Evolutionary conservation across 2,329 filamentous ascomycete genomes (phyloP).

Genomic region (Xylariaceae sp.): DNA sequence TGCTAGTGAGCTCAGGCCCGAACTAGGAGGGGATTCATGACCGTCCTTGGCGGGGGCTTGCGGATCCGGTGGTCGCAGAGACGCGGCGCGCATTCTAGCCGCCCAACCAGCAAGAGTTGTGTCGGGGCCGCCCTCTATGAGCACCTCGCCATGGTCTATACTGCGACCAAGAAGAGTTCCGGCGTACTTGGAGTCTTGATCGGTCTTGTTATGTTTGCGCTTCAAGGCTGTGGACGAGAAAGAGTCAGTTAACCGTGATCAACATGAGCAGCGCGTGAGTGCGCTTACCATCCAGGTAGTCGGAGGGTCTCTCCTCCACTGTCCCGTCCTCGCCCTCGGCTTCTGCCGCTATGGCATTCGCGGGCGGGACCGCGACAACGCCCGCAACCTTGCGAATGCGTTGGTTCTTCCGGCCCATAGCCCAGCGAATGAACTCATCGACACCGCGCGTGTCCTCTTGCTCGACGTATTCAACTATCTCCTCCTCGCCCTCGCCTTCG

Average conservation of each 20-base stretch:
- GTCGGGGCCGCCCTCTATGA: conserved; percentile 71
- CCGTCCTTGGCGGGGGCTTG: conserved; percentile 22
- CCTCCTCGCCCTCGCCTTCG: conserved; percentile 1
- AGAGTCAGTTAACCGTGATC: neutral
- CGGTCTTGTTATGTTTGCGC: conserved; percentile 86
- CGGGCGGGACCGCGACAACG: conserved; percentile 49
- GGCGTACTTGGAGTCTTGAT: conserved; percentile 78
- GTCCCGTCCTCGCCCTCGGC: conserved; percentile 45
- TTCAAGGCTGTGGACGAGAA: conserved; percentile 58
- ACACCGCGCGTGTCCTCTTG: conserved; percentile 67
- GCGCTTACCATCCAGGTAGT: conserved; percentile 61
- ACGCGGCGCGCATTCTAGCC: conserved; percentile 35
- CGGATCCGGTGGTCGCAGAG: conserved; percentile 28
- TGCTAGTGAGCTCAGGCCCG: conserved; percentile 52
- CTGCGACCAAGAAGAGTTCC: conserved; percentile 76
- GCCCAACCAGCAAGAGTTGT: conserved; percentile 65
- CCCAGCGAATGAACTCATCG: conserved; percentile 75
- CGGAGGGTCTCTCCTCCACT: conserved; percentile 46
- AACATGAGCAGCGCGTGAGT: conserved; percentile 8
- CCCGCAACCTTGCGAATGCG: conserved; percentile 79
- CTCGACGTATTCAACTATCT: conserved; percentile 28
- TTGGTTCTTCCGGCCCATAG: conserved; percentile 63
- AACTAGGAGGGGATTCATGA: conserved; percentile 44
- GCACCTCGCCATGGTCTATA: conserved; percentile 64
- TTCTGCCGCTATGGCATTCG: conserved; percentile 25